Conservation (phyloP, 2,329 filamentous ascomycete genomes). For the Epicoccum nigrum region DNA sequence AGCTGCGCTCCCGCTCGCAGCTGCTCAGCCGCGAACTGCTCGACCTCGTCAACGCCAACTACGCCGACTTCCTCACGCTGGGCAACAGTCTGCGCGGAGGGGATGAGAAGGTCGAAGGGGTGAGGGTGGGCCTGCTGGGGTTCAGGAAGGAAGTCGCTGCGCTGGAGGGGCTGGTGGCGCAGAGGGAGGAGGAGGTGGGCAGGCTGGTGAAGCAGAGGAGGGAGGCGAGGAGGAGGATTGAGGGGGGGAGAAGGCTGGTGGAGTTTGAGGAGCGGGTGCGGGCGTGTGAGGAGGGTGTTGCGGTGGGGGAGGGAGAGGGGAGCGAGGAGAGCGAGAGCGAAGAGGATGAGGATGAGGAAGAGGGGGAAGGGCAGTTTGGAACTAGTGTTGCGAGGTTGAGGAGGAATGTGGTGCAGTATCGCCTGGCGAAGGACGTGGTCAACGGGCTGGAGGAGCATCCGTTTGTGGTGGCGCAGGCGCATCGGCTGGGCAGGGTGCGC, state of each 20-base stretch:
- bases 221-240: conserved; percentile 68
- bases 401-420: conserved; percentile 63
- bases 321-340: conserved; percentile 38
- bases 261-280: conserved; percentile 69
- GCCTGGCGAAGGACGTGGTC: conserved; percentile 60
- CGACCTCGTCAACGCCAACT: conserved; percentile 94
- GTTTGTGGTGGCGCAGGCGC: conserved; percentile 64
- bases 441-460: conserved; percentile 64
- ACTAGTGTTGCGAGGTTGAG: conserved; percentile 55
- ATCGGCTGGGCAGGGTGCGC: conserved; percentile 62
- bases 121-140: conserved; percentile 83
- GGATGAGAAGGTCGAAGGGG: conserved; percentile 88
- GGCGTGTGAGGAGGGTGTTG: conserved; percentile 49
- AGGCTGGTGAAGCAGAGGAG: conserved; percentile 73
- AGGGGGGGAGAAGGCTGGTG: conserved; percentile 65
- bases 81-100: conserved; percentile 83
- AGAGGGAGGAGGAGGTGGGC: conserved; percentile 68
- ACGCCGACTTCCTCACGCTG: conserved; percentile 85
- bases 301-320: conserved; percentile 30
- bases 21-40: conserved; percentile 84
- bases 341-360: conserved; percentile 43
- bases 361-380: conserved; percentile 34
- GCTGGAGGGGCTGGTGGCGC: conserved; percentile 69
- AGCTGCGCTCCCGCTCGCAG: conserved; percentile 80
- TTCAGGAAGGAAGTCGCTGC: conserved; percentile 83